Evolutionary conservation across 495 filamentous ascomycete species (phyloP).

Genomic region (Neurospora intermedia): DNA sequence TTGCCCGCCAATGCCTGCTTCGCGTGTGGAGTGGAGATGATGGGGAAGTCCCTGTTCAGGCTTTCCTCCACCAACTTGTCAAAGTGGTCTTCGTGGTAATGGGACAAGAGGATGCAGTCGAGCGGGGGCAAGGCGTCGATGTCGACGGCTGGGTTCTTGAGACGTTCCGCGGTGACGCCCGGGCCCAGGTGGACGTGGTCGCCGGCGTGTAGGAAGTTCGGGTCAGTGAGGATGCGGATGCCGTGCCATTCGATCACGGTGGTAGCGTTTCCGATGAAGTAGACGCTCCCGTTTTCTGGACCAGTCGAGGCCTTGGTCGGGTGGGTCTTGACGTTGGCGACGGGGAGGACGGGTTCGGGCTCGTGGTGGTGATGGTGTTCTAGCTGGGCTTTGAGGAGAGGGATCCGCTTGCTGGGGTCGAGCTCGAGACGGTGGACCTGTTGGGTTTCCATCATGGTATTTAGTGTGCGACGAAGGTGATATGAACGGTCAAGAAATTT

Average conservation of each 20-base stretch:
- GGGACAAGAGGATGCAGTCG: slow-evolving; percentile 50
- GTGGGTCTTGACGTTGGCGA: slow-evolving; percentile 10
- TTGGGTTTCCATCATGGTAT: background rate
- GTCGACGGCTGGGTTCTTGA: slow-evolving; percentile 50
- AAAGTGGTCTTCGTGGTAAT: slow-evolving; percentile 62
- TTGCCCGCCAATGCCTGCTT: slow-evolving; percentile 37
- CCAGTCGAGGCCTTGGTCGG: background rate
- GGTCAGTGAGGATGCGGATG: slow-evolving; percentile 56
- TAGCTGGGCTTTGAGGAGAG: slow-evolving; percentile 8
- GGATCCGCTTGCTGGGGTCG: slow-evolving; percentile 14
- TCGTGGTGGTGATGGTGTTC: background rate
- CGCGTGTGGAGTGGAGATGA: slow-evolving; percentile 57
- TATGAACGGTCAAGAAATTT: background rate
- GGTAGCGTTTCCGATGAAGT: slow-evolving; percentile 58
- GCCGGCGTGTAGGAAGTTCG: slow-evolving; percentile 61
- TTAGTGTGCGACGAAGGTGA: background rate
- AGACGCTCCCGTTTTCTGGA: slow-evolving; percentile 20
- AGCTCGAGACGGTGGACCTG: slow-evolving; percentile 7
- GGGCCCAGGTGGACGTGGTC: slow-evolving; percentile 60
- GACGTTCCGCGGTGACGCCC: slow-evolving; percentile 42
- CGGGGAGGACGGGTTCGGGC: slow-evolving; percentile 7
- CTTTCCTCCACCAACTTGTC: slow-evolving; percentile 49
- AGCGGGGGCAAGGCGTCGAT: slow-evolving; percentile 50
- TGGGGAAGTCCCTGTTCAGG: slow-evolving; percentile 47
- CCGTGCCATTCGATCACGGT: slow-evolving; percentile 55